Conservation (phyloP, 352 stramenopile species). For the Phytophthora cactorum region DNA sequence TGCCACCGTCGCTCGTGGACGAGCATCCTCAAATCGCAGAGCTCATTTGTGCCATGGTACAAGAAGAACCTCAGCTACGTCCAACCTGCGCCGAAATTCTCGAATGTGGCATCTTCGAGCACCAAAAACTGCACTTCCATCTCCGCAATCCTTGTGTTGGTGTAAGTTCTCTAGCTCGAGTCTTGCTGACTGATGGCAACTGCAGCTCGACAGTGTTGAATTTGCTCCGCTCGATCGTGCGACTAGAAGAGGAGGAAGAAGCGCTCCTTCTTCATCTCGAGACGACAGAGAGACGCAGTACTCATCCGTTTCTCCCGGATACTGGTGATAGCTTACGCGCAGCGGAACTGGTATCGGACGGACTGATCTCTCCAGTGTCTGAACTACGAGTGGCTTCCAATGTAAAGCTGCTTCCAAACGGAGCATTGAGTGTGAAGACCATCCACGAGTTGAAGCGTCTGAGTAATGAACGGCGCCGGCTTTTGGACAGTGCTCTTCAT, state of each 20-base stretch:
- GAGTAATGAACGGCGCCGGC: constrained; percentile 21
- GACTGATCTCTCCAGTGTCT: not conserved
- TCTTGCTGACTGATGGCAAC: constrained; percentile 12
- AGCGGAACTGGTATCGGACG: constrained; percentile 10
- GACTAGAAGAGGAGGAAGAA: constrained; percentile 34
- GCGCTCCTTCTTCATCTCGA: constrained; percentile 22
- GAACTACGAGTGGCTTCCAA: constrained; percentile 1
- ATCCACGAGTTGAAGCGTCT: constrained; percentile 32
- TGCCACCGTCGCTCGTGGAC: constrained; percentile 40
- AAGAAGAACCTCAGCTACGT: constrained; percentile 44
- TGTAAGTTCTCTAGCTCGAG: constrained; percentile 10
- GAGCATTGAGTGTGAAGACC: constrained; percentile 7
- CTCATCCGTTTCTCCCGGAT: not conserved
- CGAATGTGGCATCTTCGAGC: constrained; percentile 34
- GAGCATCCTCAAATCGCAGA: constrained; percentile 52
- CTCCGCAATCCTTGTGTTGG: constrained; percentile 8
- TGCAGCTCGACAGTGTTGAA: constrained; percentile 26
- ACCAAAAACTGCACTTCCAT: constrained; percentile 31
- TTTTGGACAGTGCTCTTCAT: constrained; percentile 35
- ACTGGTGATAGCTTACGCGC: constrained; percentile 17
- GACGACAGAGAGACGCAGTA: constrained; percentile 6
- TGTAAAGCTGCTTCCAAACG: constrained; percentile 7
- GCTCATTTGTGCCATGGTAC: constrained; percentile 61
- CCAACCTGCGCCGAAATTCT: constrained; percentile 58
- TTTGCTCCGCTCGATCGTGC: constrained; percentile 27